Evolutionary conservation across 2,329 filamentous ascomycete genomes (phyloP), one percentile per base, ranked within the genome.

Genomic region (Fusarium sarcochroum): DNA sequence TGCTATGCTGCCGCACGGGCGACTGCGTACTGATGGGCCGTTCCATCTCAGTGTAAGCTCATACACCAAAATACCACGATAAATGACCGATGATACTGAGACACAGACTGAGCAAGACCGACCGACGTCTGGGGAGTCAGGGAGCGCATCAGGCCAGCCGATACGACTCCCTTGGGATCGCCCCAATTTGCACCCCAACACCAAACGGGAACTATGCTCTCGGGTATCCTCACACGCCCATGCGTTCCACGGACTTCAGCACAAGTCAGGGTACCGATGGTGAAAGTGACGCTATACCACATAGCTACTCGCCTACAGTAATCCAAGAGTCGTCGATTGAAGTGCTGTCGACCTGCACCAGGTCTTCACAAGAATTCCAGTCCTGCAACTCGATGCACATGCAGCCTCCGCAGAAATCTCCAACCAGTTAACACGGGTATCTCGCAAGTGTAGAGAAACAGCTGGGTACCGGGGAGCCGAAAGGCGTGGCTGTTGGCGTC

Each of bases 151-250:
- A n/a, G n/a, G n/a, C n/a, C n/a, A n/a, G n/a, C n/a, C n/a, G n/a
- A n/a, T n/a, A n/a, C n/a, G n/a, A n/a, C n/a, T n/a, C n/a, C n/a
- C n/a, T n/a, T n/a, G n/a, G n/a, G n/a, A n/a, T n/a, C n/a, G n/a
- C n/a, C n/a, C n/a, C n/a, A n/a, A 59, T 71, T 30, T 71, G 73
- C 59, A 75, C 75, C 17, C 75, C 76, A 21, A 63, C 66, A 38
- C 73, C 74, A 40, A 64, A 53, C 32, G 66, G 67, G 46, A 66
- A 67, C 42, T 68, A 68, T 42, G 34, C 71, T 15, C 17, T 53
- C 20, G 61, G 58, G 42, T 59, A 62, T n/a, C 51, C 64, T 35
- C 71, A 66, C 49, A 59, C 66, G 27, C 52, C 66, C 40, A 66
- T 71, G 34, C 55, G 71, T 37, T 70, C 69, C 34, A 52, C 60